Evolutionary conservation across 768 basidiomycete species (phyloP).

Genomic region (Chlorophyllum brunneum): DNA sequence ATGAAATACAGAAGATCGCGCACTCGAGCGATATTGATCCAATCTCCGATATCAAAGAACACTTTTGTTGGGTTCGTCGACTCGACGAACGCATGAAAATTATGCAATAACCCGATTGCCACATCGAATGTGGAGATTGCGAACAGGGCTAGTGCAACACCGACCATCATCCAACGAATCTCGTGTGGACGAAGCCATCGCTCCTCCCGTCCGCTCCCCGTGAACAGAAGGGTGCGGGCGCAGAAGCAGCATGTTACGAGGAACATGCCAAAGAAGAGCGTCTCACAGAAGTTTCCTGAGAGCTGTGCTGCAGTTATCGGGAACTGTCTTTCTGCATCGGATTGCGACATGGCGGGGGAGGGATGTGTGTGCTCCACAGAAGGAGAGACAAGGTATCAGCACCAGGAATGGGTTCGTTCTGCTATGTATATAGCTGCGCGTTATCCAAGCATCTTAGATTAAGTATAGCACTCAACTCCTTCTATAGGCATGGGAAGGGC

Average conservation of each 20-base stretch:
- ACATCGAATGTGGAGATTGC: slow-evolving; percentile 7
- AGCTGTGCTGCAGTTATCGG: slow-evolving; percentile 10
- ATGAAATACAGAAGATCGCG: not conserved
- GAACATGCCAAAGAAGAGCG: slow-evolving; percentile 9
- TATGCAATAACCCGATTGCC: slow-evolving; percentile 10
- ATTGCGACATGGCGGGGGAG: not conserved
- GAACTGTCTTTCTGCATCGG: not conserved
- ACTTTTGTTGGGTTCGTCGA: not conserved
- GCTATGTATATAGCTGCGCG: no score
- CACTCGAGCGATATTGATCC: slow-evolving; percentile 12
- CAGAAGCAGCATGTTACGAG: slow-evolving; percentile 5
- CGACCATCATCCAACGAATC: slow-evolving; percentile 11
- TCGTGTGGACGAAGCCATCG: slow-evolving; percentile 6
- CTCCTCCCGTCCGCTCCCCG: slow-evolving; percentile 1
- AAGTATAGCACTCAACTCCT: no score
- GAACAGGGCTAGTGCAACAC: not conserved
- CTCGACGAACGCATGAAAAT: slow-evolving; percentile 6
- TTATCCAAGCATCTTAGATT: no score
- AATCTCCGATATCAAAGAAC: slow-evolving; percentile 2
- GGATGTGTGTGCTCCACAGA: no score
- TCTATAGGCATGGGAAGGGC: no score
- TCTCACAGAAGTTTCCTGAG: slow-evolving; percentile 11
- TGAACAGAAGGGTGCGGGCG: not conserved
- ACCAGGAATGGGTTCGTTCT: no score
- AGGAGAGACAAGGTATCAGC: no score